These are phyloP conservation scores for Papiliotrema nemorosa DNA, from an alignment of 1,284 basidiomycete species.

Conservation along the genomic window DNA sequence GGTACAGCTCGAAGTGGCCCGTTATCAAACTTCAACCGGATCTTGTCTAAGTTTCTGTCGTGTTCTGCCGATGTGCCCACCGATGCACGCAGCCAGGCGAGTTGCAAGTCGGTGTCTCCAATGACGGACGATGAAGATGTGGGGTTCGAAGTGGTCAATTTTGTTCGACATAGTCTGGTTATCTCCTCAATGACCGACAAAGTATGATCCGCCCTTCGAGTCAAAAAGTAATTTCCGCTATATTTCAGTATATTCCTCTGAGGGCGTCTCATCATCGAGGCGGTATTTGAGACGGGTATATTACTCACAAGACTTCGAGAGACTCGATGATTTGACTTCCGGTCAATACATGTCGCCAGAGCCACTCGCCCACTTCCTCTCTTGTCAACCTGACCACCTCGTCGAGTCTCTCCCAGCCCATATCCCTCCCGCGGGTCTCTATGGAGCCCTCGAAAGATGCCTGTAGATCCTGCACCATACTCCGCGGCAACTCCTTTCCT, in stretches of 20 bases:
- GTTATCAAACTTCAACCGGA: slow-evolving; percentile 69
- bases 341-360: slow-evolving; percentile 84
- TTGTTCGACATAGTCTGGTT: slow-evolving; percentile 69
- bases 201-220: slow-evolving; percentile 81
- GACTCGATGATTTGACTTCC: slow-evolving; percentile 73
- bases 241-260: background rate
- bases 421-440: slow-evolving; percentile 67
- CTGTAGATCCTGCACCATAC: slow-evolving; percentile 62
- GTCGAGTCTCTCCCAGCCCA: slow-evolving; percentile 53
- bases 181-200: slow-evolving; percentile 76
- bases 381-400: slow-evolving; percentile 13
- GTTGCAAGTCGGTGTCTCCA: slow-evolving; percentile 77
- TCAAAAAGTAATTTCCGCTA: slow-evolving; percentile 77
- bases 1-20: slow-evolving; percentile 69
- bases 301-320: slow-evolving; percentile 63
- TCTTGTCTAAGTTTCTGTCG: slow-evolving; percentile 64
- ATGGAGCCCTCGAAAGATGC: slow-evolving; percentile 54
- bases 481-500: slow-evolving; percentile 68
- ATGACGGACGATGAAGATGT: slow-evolving; percentile 63
- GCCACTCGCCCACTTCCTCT: slow-evolving; percentile 57
- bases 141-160: slow-evolving; percentile 60
- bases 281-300: background rate
- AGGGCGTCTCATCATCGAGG: too few relatives aligned
- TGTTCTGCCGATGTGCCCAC: slow-evolving; percentile 79
- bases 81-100: slow-evolving; percentile 73